These are phyloP conservation scores for Lactarius psammicola DNA, from an alignment of 768 basidiomycete genomes.

Conservation along the genomic window DNA sequence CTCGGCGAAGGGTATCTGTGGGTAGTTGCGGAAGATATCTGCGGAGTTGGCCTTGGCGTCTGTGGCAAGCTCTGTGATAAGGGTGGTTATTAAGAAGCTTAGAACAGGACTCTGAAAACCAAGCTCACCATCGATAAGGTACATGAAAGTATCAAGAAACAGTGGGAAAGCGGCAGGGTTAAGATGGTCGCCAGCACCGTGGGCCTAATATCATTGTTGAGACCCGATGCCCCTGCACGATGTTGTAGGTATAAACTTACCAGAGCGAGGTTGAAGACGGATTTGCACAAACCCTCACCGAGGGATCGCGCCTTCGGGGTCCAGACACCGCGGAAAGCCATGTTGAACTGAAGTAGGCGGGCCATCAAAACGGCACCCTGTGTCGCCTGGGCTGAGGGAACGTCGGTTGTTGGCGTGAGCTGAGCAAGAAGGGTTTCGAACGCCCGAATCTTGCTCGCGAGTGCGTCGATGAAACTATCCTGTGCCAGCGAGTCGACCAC, in stretches of 20 bases:
- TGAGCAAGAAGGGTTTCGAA: constrained; percentile 34
- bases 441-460: constrained; percentile 48
- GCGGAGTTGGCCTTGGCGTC: constrained; percentile 53
- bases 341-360: constrained; percentile 69
- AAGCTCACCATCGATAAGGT: constrained; percentile 65
- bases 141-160: constrained; percentile 71
- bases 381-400: constrained; percentile 30
- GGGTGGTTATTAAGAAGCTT: background rate
- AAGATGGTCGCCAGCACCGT: constrained; percentile 51
- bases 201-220: constrained; percentile 44
- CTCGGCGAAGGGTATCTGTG: constrained; percentile 47
- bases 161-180: constrained; percentile 62
- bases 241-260: constrained; percentile 16
- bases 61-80: constrained; percentile 53
- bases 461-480: constrained; percentile 52
- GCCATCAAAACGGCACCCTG: constrained; percentile 55
- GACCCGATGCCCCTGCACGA: background rate
- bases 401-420: constrained; percentile 27
- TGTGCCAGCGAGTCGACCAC: constrained; percentile 55
- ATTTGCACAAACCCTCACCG: constrained; percentile 42
- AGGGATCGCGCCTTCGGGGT: constrained; percentile 48
- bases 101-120: background rate
- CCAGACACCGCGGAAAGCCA: constrained; percentile 64
- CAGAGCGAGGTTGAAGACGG: constrained; percentile 41
- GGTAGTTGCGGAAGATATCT: constrained; percentile 68